Base-by-base conservation (phyloP, 257 asterid genomes). In the Apocynum venetum region DNA sequence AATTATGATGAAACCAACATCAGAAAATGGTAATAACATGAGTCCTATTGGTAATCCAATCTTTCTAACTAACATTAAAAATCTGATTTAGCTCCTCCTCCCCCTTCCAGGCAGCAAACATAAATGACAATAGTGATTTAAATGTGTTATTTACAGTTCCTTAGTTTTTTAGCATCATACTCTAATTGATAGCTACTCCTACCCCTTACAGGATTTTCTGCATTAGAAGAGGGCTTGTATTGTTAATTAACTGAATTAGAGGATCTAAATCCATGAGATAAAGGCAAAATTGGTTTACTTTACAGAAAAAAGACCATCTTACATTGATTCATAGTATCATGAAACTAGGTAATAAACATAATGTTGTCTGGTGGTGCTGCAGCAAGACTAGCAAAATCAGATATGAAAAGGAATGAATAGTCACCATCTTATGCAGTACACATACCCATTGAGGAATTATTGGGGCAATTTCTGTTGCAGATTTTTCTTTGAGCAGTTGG, bases 401-500 rank as follows among this genome's bases (percentile, higher is more conserved):
- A 43, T 25, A 17, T 49, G 52, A 81, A 76, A 79, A 76, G 56
- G 56, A 64, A 12, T 40, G 41, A 72, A 77, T 17, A 61, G 78
- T 55, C 49, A 79, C 60, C 72, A 78, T 8, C 77, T 69, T 47
- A 25, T 63, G 72, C 35, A 66, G 78, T 47, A 79, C 60, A 80
- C 93, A 77, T 90, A 96, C 99, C 99, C 99, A 96, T 73, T 90
- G 97, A 56, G 98, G 97, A 81, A 91, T 85, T 77, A 90, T 85
- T 5, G 80, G 86, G 25, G 82, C 89, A 65, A 96, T 79, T 84
- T 91, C 98, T 86, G 77, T 86, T 15, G 91, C 86, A 69, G 91
- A 78, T 87, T 88, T 96, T 86, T 88, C 88, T 78, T 88, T 86
- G 84, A 93, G 80, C 75, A 89, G 89, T 84, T 89, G 90, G 67